A percentile compares a stretch with the other conserved stretches of the same genome.
phyloP scores from a whole-genome alignment of 1,284 basidiomycete species.

The Apiotrichum siamense region DNA sequence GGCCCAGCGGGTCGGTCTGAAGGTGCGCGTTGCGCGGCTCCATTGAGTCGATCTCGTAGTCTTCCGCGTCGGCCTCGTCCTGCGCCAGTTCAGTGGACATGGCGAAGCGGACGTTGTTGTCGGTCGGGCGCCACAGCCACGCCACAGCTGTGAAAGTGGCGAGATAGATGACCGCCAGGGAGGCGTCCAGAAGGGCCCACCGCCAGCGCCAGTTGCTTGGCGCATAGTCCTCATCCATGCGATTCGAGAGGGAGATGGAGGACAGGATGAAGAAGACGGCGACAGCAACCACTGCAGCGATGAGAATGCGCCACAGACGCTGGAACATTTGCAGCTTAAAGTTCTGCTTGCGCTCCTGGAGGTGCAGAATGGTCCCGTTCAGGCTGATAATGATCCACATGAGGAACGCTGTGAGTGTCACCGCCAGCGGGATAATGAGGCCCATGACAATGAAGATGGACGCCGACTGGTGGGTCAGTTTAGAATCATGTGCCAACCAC shows the following conservation, averaged over 20 bases:
- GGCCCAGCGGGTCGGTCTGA: neutral
- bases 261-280: slow-evolving; percentile 88
- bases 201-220: slow-evolving; percentile 87
- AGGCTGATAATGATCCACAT: slow-evolving; percentile 92
- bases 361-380: slow-evolving; percentile 77
- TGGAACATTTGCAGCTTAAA: slow-evolving; percentile 84
- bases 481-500: neutral
- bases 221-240: slow-evolving; percentile 85
- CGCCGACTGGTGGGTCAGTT: slow-evolving; percentile 53
- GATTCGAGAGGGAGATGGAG: slow-evolving; percentile 81
- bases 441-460: slow-evolving; percentile 69
- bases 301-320: slow-evolving; percentile 77
- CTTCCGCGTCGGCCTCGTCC: slow-evolving; percentile 86
- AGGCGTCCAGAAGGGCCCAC: slow-evolving; percentile 98
- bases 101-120: slow-evolving; percentile 76
- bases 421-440: slow-evolving; percentile 86
- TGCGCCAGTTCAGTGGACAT: slow-evolving; percentile 53
- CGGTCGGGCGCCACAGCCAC: slow-evolving; percentile 89
- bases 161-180: slow-evolving; percentile 79
- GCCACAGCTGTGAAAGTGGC: slow-evolving; percentile 73
- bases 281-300: slow-evolving; percentile 75
- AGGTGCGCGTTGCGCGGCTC: slow-evolving; percentile 24
- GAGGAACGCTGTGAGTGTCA: slow-evolving; percentile 88
- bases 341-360: slow-evolving; percentile 74
- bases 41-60: slow-evolving; percentile 81